Percentiles rank a stretch among this genome's conserved stretches.
Evolutionary conservation across 176 grass and related monocot species (phyloP).

Genomic region (Paspalum vaginatum): DNA sequence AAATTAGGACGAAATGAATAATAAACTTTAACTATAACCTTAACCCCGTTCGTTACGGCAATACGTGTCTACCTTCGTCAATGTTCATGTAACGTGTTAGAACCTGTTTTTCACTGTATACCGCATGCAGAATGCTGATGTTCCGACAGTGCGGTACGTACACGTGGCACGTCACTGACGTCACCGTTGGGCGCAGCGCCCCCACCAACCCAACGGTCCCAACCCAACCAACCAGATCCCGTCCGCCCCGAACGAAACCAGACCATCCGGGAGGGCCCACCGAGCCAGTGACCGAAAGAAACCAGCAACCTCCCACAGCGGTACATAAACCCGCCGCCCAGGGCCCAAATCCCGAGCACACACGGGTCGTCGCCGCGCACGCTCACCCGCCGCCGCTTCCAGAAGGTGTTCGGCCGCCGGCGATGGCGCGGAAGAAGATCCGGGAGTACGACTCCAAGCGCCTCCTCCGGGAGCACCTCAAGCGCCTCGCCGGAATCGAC

Average conservation of each 20-base stretch:
- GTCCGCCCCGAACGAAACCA: background rate
- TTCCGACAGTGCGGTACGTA: too few relatives aligned
- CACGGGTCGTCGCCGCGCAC: background rate
- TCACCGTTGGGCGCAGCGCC: background rate
- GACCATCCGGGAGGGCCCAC: background rate
- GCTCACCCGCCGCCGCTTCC: background rate
- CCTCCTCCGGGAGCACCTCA: constrained; percentile 87
- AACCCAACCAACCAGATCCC: constrained; percentile 1
- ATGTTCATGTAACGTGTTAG: too few relatives aligned
- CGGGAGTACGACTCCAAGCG: constrained; percentile 98
- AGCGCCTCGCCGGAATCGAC: constrained; percentile 80
- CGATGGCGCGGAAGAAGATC: constrained; percentile 98
- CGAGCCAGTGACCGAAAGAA: background rate
- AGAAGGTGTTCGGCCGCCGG: background rate
- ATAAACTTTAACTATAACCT: too few relatives aligned
- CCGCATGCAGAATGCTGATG: too few relatives aligned
- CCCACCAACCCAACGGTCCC: constrained; percentile 3
- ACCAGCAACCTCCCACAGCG: background rate
- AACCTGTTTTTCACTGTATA: too few relatives aligned
- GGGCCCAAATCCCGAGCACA: background rate
- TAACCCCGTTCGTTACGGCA: too few relatives aligned
- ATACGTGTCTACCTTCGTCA: too few relatives aligned
- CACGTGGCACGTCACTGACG: too few relatives aligned
- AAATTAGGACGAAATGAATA: too few relatives aligned
- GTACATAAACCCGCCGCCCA: background rate